A percentile compares a stretch with the other conserved stretches of the same genome.
These are phyloP conservation scores for Aspergillus pseudoviridinutans DNA, from an alignment of 2,329 filamentous ascomycete species.

Conservation along the genomic window DNA sequence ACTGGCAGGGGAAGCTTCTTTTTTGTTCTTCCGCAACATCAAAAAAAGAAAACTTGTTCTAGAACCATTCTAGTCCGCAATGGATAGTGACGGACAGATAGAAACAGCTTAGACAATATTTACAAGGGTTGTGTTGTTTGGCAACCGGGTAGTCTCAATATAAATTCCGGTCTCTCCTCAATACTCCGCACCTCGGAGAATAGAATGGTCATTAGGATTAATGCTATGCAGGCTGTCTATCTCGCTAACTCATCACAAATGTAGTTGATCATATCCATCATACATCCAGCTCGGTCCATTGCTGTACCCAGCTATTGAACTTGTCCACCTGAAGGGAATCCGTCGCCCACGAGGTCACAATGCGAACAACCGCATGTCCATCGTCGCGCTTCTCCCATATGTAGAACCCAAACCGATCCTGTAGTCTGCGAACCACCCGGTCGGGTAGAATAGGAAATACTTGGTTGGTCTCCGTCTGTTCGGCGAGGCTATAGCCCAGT, in stretches of 20 bases:
- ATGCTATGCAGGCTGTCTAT: not conserved
- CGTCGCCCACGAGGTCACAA: constrained; percentile 52
- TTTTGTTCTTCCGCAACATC: not conserved
- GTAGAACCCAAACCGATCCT: constrained; percentile 46
- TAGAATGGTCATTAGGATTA: not conserved
- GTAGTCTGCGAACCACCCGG: constrained; percentile 36
- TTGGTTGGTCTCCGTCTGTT: constrained; percentile 50
- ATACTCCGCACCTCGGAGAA: not conserved
- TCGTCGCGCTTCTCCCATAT: constrained; percentile 46
- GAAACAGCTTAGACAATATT: not conserved
- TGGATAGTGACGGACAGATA: not conserved
- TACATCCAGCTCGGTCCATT: constrained; percentile 17
- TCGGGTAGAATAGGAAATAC: constrained; percentile 47
- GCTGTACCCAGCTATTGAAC: constrained; percentile 27
- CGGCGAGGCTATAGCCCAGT: constrained; percentile 42
- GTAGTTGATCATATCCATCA: not conserved
- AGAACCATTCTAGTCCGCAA: not conserved
- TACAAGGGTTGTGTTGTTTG: not conserved
- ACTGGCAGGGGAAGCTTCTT: not conserved
- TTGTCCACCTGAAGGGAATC: constrained; percentile 40
- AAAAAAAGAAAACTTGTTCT: not conserved
- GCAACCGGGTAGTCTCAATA: not conserved
- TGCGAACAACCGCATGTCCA: constrained; percentile 39
- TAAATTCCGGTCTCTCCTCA: too few species aligned
- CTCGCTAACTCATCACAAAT: not conserved